Base-by-base conservation (phyloP, 2,329 filamentous ascomycete species). In the Zopfia rhizophila region DNA sequence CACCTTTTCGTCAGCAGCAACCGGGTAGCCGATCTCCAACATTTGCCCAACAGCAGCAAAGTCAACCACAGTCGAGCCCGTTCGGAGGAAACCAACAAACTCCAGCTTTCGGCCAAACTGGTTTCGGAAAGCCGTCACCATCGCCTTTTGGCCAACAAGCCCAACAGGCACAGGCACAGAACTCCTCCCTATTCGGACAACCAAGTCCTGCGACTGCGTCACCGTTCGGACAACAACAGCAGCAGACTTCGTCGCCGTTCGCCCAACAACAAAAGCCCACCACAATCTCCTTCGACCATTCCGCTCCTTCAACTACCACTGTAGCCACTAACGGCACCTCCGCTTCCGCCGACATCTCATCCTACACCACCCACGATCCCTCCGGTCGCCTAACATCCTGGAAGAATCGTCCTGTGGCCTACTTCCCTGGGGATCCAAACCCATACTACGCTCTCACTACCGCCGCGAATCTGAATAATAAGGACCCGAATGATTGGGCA, bases 381-480 rank as follows among this genome's bases (percentile, higher is more conserved):
- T 71, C 74, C 29, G 77, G 78, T 1, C 70, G 69, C 22, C 69
- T 90, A 1, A 67, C 72, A 0, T 73, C 74, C 46, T 91, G 87
- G 77, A 88, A 88, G 23, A 83, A 83, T 13, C 82, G 82, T 52
- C 77, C 77, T 0, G 85, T 90, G 0, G 69, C 74, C 1, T 90
- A 90, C 66, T 78, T 82, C 55, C 70, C 76, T 21, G 65, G 70
- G 14, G 65, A 72, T 5, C 81, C 85, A 0, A 76, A 74, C 55
- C 79, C 76, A 50, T 61, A 83, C 75, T 39, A 75, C 77, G 55
- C 78, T 54, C 23, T 22, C 10, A 21, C 31, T 21, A 8, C 5
- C 5, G 8, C 11, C 13, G 32, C 32, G 6, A 16, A 36, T 8
- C 32, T 18, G 5, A 17, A 16, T 18, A 18, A 18, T 6, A 16